Evolutionary conservation across 1,139 yeast species (phyloP).

Genomic region (Yamadazyma songkhlaensis): DNA sequence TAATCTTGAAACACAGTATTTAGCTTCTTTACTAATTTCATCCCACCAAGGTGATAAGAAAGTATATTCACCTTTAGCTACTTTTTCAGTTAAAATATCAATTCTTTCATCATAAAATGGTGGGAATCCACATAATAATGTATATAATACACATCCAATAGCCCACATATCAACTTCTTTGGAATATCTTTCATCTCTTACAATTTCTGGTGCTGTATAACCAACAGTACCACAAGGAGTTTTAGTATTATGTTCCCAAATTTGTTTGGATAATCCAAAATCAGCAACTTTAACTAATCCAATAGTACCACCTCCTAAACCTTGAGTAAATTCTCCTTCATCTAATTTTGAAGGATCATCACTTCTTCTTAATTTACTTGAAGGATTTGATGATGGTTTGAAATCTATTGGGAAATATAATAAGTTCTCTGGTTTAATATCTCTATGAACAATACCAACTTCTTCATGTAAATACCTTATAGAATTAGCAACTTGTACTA

Average conservation of each 20-base stretch:
- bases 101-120: constrained; percentile 60
- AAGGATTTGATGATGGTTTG: constrained; percentile 35
- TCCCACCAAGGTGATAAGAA: constrained; percentile 66
- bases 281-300: constrained; percentile 55
- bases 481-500: constrained; percentile 48
- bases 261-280: constrained; percentile 56
- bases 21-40: constrained; percentile 53
- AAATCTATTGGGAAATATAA: constrained; percentile 63
- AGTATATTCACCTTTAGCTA: constrained; percentile 56
- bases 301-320: constrained; percentile 52
- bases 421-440: constrained; percentile 56
- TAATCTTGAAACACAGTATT: constrained; percentile 66
- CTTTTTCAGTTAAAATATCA: constrained; percentile 55
- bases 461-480: constrained; percentile 53
- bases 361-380: constrained; percentile 37
- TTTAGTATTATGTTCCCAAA: constrained; percentile 57
- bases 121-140: constrained; percentile 60
- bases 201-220: constrained; percentile 62
- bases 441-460: constrained; percentile 56
- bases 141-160: constrained; percentile 58
- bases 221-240: constrained; percentile 68
- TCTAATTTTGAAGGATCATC: constrained; percentile 51
- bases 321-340: constrained; percentile 49
- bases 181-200: constrained; percentile 55
- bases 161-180: constrained; percentile 67